Conservation (phyloP, 2,329 filamentous ascomycete genomes). For the Stenocarpella maydis region DNA sequence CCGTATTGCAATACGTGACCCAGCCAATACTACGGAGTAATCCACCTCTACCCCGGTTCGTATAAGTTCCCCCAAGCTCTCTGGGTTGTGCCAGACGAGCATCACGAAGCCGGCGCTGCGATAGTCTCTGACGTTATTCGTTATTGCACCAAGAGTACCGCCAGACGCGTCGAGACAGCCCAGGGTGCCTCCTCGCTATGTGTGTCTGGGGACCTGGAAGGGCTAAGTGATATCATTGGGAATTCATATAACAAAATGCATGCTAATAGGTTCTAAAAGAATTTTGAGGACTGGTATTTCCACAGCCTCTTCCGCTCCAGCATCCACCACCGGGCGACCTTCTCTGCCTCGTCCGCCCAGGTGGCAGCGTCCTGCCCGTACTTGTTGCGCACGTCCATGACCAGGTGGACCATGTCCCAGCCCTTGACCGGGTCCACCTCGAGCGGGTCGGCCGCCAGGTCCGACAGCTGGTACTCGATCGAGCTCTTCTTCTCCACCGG, state of each 20-base stretch:
- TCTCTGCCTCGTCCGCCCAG: slow-evolving; percentile 38
- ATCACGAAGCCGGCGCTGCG: neutral
- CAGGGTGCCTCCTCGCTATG: neutral
- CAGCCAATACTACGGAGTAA: too few relatives aligned
- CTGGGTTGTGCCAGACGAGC: too few relatives aligned
- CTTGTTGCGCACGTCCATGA: slow-evolving; percentile 14
- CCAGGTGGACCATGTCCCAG: slow-evolving; percentile 29
- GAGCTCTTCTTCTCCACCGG: slow-evolving; percentile 35
- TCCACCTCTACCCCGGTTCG: too few relatives aligned
- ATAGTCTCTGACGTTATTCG: neutral
- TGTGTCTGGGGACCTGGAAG: neutral
- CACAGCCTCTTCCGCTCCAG: slow-evolving; percentile 31
- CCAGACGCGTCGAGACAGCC: neutral
- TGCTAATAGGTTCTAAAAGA: neutral
- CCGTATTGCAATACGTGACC: too few relatives aligned
- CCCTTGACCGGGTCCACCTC: slow-evolving; percentile 19
- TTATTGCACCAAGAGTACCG: neutral
- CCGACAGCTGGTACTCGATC: slow-evolving; percentile 37
- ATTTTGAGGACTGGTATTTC: slow-evolving; percentile 14
- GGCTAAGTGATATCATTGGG: neutral
- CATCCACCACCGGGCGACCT: slow-evolving; percentile 38
- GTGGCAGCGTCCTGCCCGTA: slow-evolving; percentile 35
- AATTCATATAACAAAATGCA: neutral
- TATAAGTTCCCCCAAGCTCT: too few relatives aligned
- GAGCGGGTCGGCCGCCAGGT: slow-evolving; percentile 28